Percentiles rank a stretch among this genome's conserved stretches.
These are phyloP conservation scores for Fusarium odoratissimum DNA, from an alignment of 2,329 filamentous ascomycete species.

Conservation along the genomic window DNA sequence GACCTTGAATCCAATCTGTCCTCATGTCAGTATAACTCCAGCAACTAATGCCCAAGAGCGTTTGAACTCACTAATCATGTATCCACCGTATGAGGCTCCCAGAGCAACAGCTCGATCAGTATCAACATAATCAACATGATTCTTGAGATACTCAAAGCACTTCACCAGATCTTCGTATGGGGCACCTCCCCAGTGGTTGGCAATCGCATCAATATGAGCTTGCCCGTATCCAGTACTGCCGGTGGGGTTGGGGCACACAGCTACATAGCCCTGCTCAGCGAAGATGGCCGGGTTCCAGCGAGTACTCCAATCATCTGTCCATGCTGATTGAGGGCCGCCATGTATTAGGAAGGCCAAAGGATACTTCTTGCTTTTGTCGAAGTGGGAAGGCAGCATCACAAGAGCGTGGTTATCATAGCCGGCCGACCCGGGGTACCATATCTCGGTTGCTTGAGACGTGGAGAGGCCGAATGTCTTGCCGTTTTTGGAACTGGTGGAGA, in stretches of 20 bases:
- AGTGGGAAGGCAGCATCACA: constrained; percentile 72
- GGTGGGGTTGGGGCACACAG: constrained; percentile 84
- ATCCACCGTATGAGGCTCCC: constrained; percentile 80
- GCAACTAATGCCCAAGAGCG: neutral
- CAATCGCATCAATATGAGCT: constrained; percentile 79
- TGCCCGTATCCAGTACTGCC: constrained; percentile 87
- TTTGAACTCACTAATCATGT: constrained; percentile 73
- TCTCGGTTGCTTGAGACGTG: constrained; percentile 70
- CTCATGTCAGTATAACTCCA: constrained; percentile 45
- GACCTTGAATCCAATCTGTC: constrained; percentile 88
- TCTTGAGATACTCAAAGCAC: constrained; percentile 78
- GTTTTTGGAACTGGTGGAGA: constrained; percentile 74
- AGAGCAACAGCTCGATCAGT: constrained; percentile 76
- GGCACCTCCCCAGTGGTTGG: constrained; percentile 83
- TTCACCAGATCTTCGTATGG: constrained; percentile 87
- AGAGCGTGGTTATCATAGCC: constrained; percentile 76
- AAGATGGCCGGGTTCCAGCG: constrained; percentile 90
- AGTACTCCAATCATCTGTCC: constrained; percentile 80
- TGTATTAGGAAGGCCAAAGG: constrained; percentile 85
- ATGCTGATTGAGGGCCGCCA: constrained; percentile 83
- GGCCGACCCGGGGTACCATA: constrained; percentile 75
- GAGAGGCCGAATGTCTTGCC: constrained; percentile 76
- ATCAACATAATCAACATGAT: constrained; percentile 75
- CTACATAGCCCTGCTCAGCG: constrained; percentile 88
- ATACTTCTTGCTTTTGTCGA: constrained; percentile 77